Evolutionary conservation across 1,284 basidiomycete species (phyloP).

Genomic region (Rhodotorula glutinis): DNA sequence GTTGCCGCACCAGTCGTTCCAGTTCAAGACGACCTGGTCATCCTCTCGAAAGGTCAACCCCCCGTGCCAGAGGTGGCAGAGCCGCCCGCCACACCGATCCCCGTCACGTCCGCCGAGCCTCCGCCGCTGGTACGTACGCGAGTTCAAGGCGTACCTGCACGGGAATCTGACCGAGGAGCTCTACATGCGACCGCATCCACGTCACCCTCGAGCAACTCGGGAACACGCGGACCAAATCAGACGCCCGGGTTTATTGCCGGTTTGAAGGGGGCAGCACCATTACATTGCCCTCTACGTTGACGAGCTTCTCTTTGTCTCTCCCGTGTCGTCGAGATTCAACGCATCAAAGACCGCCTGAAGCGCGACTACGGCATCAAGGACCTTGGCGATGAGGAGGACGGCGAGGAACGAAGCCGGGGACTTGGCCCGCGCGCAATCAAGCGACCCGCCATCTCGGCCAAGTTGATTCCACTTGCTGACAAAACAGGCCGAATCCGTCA

Average conservation of each 20-base stretch:
- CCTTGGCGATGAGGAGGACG: too few relatives aligned
- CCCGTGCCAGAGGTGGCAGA: not conserved
- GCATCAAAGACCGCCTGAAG: conserved; percentile 43
- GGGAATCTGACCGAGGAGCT: conserved; percentile 51
- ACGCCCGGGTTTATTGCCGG: conserved; percentile 41
- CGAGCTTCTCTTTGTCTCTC: conserved; percentile 46
- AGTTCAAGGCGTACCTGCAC: conserved; percentile 53
- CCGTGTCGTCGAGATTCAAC: conserved; percentile 26
- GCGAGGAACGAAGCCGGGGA: too few relatives aligned
- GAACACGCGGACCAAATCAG: conserved; percentile 34
- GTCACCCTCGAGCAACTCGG: conserved; percentile 41
- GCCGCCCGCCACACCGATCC: not conserved
- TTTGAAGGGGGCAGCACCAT: not conserved
- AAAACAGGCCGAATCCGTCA: too few relatives aligned
- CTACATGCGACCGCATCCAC: conserved; percentile 47
- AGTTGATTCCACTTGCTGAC: too few relatives aligned
- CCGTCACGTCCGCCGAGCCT: not conserved
- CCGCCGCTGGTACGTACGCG: too few relatives aligned
- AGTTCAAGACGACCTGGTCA: not conserved
- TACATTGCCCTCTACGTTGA: conserved; percentile 48
- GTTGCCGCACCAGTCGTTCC: not conserved
- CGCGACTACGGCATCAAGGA: too few relatives aligned
- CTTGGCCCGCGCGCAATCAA: too few relatives aligned
- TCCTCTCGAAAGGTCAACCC: not conserved
- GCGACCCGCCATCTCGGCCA: too few relatives aligned